phyloP scores from a whole-genome alignment of 1,284 basidiomycete genomes.

The Cryptococcus sp. region DNA sequence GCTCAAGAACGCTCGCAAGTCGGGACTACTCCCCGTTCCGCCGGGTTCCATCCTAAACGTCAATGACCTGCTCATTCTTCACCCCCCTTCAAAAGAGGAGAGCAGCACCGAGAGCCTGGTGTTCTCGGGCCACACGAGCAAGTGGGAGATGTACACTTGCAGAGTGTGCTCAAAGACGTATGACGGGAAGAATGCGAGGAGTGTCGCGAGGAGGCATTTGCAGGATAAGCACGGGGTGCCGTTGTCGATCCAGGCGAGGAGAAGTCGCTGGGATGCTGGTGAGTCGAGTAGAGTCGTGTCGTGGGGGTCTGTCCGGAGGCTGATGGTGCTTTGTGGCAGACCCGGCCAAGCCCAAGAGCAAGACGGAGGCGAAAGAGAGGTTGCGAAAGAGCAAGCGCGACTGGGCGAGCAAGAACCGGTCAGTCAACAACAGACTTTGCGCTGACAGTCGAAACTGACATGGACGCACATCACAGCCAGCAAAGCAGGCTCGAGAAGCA shows the following conservation, averaged over 20 bases:
- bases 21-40: conserved; percentile 17
- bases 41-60: conserved; percentile 26
- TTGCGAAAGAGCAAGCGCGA: conserved; percentile 54
- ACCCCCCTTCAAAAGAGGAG: conserved; percentile 15
- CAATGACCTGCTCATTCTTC: conserved; percentile 33
- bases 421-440: conserved; percentile 8
- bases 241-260: conserved; percentile 52
- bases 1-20: conserved; percentile 7
- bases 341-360: conserved; percentile 54
- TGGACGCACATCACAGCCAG: conserved; percentile 5
- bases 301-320: conserved; percentile 3
- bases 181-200: conserved; percentile 56
- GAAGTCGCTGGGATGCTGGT: conserved; percentile 57
- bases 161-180: conserved; percentile 49
- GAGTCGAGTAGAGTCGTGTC: conserved; percentile 12
- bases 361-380: conserved; percentile 53
- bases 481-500: conserved; percentile 18
- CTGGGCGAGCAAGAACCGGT: conserved; percentile 55
- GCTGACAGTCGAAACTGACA: neutral
- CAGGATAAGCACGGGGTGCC: conserved; percentile 58
- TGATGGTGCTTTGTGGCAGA: conserved; percentile 35
- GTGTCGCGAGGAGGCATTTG: conserved; percentile 56
- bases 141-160: conserved; percentile 37
- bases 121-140: conserved; percentile 1
- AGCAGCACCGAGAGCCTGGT: neutral